Base-by-base conservation (phyloP, 2,329 filamentous ascomycete genomes). In the Alternaria gaisen region DNA sequence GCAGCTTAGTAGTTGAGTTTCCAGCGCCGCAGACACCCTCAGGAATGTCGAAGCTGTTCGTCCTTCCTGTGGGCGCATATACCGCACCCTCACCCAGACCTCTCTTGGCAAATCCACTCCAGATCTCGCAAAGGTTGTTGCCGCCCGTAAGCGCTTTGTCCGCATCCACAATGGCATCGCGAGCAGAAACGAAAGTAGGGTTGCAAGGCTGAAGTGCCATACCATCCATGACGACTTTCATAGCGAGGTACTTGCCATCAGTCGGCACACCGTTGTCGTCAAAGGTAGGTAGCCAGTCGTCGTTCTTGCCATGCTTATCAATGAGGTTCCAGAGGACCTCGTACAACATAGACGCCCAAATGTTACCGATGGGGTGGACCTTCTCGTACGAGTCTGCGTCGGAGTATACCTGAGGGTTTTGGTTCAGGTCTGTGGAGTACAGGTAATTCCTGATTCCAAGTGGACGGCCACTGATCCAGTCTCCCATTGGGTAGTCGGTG, bases 261-360 rank as follows among this genome's bases (percentile, higher is more conserved):
- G 78, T 83, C 3, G 85, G 85, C 1, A 86, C 79, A 3, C 83
- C 82, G 9, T 78, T 76, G 11, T 74, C 67, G 51, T 75, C 67
- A 51, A 86, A 82, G 1, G 73, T 71, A 0, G 85, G 85, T 16
- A 72, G 66, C 9, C 73, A 74, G 0, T 61, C 76, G 46, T 81
- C 77, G 42, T 81, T 85, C 75, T 84, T 84, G 56, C 85, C 85
- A 61, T 86, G 73, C 76, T 84, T 84, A 53, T 85, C 85, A 58
- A 87, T 84, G 34, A 87, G 68, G 73, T 85, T 86, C 85, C 86
- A 87, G 58, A 87, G 72, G 12, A 87, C 78, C 67, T 87, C 85
- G 72, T 87, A 87, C 5, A 87, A 77, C 42, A 83, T 82, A 0
- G 79, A 82, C 3, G 82, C 83, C 84, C 85, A 87, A 58, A 84